A percentile compares a stretch with the other conserved stretches of the same genome.
phyloP scores from a whole-genome alignment of 495 filamentous ascomycete species.

The Amorphotheca resinae region DNA sequence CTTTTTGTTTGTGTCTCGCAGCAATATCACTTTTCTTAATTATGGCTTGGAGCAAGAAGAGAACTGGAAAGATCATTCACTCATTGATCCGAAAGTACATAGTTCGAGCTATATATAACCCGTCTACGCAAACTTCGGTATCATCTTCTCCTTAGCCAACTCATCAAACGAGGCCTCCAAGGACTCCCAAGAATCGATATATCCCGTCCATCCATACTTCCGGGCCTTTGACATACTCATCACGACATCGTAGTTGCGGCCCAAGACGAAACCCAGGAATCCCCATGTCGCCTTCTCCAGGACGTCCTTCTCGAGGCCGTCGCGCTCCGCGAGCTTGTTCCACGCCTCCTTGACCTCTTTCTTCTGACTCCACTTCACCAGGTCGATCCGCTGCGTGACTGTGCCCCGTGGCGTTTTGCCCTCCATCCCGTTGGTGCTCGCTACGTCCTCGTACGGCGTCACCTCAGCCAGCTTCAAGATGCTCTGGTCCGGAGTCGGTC shows the following conservation, averaged over 20 bases:
- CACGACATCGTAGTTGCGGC: conserved; percentile 36
- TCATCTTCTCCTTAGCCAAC: conserved; percentile 27
- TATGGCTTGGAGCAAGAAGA: too few relatives aligned
- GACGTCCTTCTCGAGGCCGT: conserved; percentile 34
- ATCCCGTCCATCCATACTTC: conserved; percentile 35
- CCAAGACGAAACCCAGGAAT: conserved; percentile 38
- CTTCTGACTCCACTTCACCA: conserved; percentile 37
- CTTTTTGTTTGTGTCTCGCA: too few relatives aligned
- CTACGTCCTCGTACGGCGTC: conserved; percentile 33
- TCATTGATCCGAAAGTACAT: too few relatives aligned
- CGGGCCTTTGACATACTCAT: conserved; percentile 47
- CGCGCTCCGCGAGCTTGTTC: conserved; percentile 29
- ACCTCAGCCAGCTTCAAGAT: conserved; percentile 22
- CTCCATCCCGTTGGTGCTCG: conserved; percentile 28
- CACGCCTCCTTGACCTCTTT: conserved; percentile 37
- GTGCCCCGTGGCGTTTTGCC: conserved; percentile 21
- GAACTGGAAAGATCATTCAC: too few relatives aligned
- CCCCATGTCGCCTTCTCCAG: conserved; percentile 46
- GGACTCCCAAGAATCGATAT: conserved; percentile 40
- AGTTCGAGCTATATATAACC: too few relatives aligned
- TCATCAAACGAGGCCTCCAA: conserved; percentile 35
- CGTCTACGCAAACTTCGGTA: too few relatives aligned
- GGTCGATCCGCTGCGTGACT: conserved; percentile 35
- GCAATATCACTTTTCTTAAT: too few relatives aligned
- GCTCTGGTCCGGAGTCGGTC: conserved; percentile 7